Conservation (phyloP, 169 alveolate genomes). For the Plasmodium sp. region DNA sequence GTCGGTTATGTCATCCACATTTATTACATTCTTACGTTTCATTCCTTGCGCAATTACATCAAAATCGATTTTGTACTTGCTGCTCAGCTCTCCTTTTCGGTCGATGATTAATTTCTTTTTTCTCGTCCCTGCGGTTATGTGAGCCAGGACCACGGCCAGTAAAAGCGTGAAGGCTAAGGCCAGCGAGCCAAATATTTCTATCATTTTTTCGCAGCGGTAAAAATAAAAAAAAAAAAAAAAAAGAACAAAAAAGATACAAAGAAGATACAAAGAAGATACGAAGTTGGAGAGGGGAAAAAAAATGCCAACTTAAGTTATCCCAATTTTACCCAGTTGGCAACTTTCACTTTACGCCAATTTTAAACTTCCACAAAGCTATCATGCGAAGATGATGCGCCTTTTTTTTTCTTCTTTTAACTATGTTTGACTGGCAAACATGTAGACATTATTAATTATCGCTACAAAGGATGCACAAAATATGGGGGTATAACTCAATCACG, state of each 20-base stretch:
- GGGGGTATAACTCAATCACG: not conserved
- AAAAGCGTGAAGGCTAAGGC: not conserved
- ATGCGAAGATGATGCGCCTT: not conserved
- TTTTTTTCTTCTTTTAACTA: not conserved
- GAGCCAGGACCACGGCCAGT: conserved; percentile 10
- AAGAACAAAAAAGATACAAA: not conserved
- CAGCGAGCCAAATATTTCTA: not conserved
- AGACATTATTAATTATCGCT: not conserved
- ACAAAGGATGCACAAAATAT: not conserved
- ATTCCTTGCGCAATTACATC: conserved; percentile 25
- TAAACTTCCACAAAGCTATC: not conserved
- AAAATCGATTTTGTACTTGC: conserved; percentile 28
- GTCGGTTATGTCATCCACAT: conserved; percentile 56
- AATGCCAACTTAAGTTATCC: not conserved
- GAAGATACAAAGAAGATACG: not conserved
- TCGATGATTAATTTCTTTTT: conserved; percentile 41
- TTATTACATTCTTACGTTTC: conserved; percentile 59
- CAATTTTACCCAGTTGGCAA: not conserved
- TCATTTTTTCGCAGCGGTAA: conserved; percentile 18
- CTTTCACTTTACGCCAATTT: not conserved
- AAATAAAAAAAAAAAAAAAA: not conserved
- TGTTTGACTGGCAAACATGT: not conserved
- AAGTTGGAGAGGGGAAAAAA: not conserved
- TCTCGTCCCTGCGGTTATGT: not conserved
- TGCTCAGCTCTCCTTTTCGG: not conserved